A percentile compares a stretch with the other conserved stretches of the same genome.
These are phyloP conservation scores for Chalaropsis thielavioides DNA, from an alignment of 2,329 filamentous ascomycete species.

Conservation along the genomic window DNA sequence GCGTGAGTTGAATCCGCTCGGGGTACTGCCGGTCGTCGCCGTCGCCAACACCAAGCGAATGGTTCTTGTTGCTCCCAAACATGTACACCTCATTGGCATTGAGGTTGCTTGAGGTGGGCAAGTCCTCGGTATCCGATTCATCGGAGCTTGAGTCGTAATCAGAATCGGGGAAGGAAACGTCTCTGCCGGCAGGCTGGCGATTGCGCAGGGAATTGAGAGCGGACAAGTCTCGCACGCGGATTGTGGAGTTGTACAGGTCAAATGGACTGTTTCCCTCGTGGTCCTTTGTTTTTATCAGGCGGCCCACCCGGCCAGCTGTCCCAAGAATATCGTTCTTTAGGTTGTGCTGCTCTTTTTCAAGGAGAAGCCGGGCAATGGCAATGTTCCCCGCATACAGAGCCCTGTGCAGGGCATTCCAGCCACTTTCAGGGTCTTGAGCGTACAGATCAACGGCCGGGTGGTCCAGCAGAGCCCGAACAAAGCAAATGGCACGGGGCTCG, in stretches of 20 bases:
- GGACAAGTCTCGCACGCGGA: conserved; percentile 54
- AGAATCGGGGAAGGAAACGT: conserved; percentile 34
- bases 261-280: conserved; percentile 89
- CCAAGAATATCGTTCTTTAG: conserved; percentile 26
- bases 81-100: conserved; percentile 74
- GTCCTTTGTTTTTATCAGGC: conserved; percentile 88
- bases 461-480: conserved; percentile 65
- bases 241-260: conserved; percentile 79
- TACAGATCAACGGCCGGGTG: conserved; percentile 78
- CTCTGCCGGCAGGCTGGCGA: background rate
- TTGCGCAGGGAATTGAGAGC: conserved; percentile 24
- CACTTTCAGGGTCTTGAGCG: conserved; percentile 74
- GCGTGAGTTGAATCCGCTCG: conserved; percentile 61
- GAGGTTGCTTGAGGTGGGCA: background rate
- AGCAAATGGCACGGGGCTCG: conserved; percentile 52
- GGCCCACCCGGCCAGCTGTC: conserved; percentile 48
- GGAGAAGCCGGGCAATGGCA: conserved; percentile 65
- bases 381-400: conserved; percentile 84
- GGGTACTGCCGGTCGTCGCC: conserved; percentile 90
- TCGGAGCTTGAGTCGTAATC: conserved; percentile 31
- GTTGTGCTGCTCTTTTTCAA: conserved; percentile 54
- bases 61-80: conserved; percentile 93
- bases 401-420: conserved; percentile 89
- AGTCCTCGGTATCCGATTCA: background rate
- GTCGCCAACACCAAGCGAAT: conserved; percentile 86